phyloP scores from a whole-genome alignment of 2,329 filamentous ascomycete species.

The Colletotrichum sp. region DNA sequence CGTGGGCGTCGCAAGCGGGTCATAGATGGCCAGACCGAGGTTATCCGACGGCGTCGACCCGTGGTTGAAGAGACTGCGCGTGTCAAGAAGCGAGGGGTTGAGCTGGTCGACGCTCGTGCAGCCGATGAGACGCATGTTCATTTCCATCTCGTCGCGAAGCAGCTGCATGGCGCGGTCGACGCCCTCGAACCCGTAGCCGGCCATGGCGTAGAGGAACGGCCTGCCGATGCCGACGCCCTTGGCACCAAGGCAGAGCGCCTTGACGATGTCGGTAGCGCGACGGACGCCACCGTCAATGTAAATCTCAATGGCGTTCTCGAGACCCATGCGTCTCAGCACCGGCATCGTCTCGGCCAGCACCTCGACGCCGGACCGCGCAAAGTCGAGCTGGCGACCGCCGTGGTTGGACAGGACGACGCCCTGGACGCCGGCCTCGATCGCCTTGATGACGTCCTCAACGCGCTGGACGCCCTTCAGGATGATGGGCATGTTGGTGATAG shows the following conservation, averaged over 20 bases:
- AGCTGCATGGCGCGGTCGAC: constrained; percentile 93
- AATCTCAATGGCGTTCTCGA: constrained; percentile 81
- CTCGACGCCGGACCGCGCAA: constrained; percentile 87
- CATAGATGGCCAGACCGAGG: constrained; percentile 56
- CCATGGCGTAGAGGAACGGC: constrained; percentile 97
- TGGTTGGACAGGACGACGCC: constrained; percentile 96
- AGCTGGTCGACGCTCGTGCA: constrained; percentile 77
- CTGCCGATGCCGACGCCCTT: constrained; percentile 92
- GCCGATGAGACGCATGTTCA: constrained; percentile 97
- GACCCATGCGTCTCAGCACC: constrained; percentile 74
- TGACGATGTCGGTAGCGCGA: constrained; percentile 91
- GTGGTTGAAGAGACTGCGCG: constrained; percentile 67
- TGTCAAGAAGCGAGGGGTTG: constrained; percentile 81
- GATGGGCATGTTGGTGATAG: constrained; percentile 93
- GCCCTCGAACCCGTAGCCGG: constrained; percentile 83
- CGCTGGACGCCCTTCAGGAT: constrained; percentile 96
- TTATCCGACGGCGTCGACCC: constrained; percentile 53
- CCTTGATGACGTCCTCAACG: constrained; percentile 90
- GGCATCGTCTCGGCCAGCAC: constrained; percentile 94
- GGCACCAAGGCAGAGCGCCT: constrained; percentile 91
- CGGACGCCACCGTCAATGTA: constrained; percentile 92
- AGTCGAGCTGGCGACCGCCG: constrained; percentile 92
- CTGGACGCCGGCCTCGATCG: constrained; percentile 81
- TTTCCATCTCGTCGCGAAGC: constrained; percentile 95
- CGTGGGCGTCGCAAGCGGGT: constrained; percentile 55